Evolutionary conservation across 768 basidiomycete species (phyloP).

Genomic region (Lentinus tigrinus): DNA sequence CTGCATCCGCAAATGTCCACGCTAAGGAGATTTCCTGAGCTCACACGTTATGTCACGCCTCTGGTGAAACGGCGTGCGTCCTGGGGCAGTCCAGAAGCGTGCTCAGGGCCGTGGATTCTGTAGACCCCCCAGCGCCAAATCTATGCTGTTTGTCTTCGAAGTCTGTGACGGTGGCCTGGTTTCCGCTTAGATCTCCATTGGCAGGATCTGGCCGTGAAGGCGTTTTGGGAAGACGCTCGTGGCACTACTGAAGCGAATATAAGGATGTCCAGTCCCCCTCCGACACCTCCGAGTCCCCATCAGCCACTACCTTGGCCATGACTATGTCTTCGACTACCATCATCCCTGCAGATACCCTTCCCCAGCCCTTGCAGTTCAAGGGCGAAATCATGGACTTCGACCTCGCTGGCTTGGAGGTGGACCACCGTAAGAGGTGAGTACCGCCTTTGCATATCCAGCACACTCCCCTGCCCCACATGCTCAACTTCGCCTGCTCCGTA

Average conservation of each 20-base stretch:
- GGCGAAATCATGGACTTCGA: constrained; percentile 79
- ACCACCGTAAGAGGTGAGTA: constrained; percentile 31
- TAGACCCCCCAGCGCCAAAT: constrained; percentile 12
- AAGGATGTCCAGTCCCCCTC: constrained; percentile 20
- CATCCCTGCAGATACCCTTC: constrained; percentile 17
- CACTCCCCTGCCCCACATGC: not conserved
- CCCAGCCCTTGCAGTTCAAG: constrained; percentile 55
- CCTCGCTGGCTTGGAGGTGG: constrained; percentile 29
- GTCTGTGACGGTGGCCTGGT: constrained; percentile 11
- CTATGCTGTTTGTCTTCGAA: constrained; percentile 19
- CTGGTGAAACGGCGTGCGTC: constrained; percentile 15
- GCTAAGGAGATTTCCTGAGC: constrained; percentile 10
- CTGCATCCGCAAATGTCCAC: constrained; percentile 17
- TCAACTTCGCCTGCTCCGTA: constrained; percentile 51
- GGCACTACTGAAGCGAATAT: constrained; percentile 7
- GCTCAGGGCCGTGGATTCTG: constrained; percentile 19
- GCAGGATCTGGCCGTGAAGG: constrained; percentile 11
- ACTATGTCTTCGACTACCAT: constrained; percentile 20
- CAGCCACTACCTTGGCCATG: constrained; percentile 13
- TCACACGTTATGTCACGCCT: constrained; percentile 23
- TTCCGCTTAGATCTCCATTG: constrained; percentile 15
- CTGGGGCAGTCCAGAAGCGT: constrained; percentile 19
- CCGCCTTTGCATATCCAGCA: constrained; percentile 1
- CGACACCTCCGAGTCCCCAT: constrained; percentile 11
- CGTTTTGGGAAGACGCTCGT: constrained; percentile 18